A percentile compares a stretch with the other conserved stretches of the same genome.
These are phyloP conservation scores for Croton laevigatus DNA, from an alignment of 441 rosid species.

Conservation along the genomic window DNA sequence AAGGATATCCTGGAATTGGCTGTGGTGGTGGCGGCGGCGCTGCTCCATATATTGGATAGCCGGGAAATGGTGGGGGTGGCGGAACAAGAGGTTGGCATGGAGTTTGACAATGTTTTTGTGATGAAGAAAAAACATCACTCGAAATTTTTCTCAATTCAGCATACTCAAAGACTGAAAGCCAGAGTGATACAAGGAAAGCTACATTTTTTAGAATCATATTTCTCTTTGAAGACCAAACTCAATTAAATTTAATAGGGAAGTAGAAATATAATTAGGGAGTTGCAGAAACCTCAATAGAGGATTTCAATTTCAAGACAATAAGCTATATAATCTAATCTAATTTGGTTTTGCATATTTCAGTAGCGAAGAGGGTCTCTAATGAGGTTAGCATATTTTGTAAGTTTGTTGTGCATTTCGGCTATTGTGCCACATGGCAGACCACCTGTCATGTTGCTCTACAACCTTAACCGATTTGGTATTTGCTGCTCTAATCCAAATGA, in stretches of 20 bases:
- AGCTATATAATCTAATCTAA: too few relatives aligned
- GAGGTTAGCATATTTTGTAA: constrained; percentile 5
- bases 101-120: constrained; percentile 28
- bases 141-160: constrained; percentile 25
- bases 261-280: constrained; percentile 10
- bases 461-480: constrained; percentile 14
- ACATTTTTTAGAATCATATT: constrained; percentile 24
- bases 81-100: constrained; percentile 36
- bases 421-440: constrained; percentile 68
- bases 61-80: constrained; percentile 37
- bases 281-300: background rate
- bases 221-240: background rate
- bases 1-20: constrained; percentile 29
- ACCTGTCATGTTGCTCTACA: constrained; percentile 45
- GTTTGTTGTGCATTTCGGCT: constrained; percentile 28
- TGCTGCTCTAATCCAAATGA: too few relatives aligned
- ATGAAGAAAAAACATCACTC: constrained; percentile 20
- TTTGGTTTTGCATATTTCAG: background rate
- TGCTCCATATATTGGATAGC: constrained; percentile 23
- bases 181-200: constrained; percentile 22
- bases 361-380: constrained; percentile 8
- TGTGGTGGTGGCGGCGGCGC: constrained; percentile 34
- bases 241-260: background rate
- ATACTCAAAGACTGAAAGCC: constrained; percentile 16
- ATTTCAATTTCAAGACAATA: too few relatives aligned